phyloP scores from a whole-genome alignment of 805 yeast genomes.

The Teunomyces barrocoloradensis region DNA sequence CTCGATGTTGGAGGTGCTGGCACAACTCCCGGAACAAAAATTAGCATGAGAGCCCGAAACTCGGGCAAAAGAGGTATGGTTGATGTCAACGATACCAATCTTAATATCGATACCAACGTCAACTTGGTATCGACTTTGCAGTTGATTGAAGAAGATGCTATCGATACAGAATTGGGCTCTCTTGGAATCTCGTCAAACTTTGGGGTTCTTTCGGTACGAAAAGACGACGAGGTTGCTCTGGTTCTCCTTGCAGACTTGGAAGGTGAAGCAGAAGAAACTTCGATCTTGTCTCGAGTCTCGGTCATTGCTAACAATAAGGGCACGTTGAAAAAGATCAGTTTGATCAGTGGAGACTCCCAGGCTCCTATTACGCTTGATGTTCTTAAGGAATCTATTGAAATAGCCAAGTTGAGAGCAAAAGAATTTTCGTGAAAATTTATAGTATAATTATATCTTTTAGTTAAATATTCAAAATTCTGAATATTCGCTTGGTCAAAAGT shows the following conservation, averaged over 20 bases:
- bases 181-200: constrained; percentile 51
- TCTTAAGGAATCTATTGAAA: constrained; percentile 44
- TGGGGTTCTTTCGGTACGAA: constrained; percentile 53
- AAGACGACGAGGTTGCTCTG: constrained; percentile 31
- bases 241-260: constrained; percentile 71
- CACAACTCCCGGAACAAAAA: constrained; percentile 49
- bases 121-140: constrained; percentile 31
- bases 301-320: constrained; percentile 33
- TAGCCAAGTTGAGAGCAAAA: constrained; percentile 48
- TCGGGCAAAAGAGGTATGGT: constrained; percentile 41
- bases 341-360: constrained; percentile 40
- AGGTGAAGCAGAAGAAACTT: constrained; percentile 78
- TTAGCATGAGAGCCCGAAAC: constrained; percentile 48
- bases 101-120: constrained; percentile 54
- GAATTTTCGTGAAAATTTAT: constrained; percentile 15
- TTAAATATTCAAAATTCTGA: neutral
- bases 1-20: constrained; percentile 48
- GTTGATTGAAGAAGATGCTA: constrained; percentile 16
- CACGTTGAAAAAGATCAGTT: constrained; percentile 11
- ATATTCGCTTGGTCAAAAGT: neutral
- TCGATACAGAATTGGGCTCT: constrained; percentile 4
- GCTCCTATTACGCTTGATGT: constrained; percentile 46
- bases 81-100: constrained; percentile 40
- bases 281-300: constrained; percentile 52
- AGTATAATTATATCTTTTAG: neutral